Conservation (phyloP, 257 asterid genomes). For the Eucommia ulmoides region DNA sequence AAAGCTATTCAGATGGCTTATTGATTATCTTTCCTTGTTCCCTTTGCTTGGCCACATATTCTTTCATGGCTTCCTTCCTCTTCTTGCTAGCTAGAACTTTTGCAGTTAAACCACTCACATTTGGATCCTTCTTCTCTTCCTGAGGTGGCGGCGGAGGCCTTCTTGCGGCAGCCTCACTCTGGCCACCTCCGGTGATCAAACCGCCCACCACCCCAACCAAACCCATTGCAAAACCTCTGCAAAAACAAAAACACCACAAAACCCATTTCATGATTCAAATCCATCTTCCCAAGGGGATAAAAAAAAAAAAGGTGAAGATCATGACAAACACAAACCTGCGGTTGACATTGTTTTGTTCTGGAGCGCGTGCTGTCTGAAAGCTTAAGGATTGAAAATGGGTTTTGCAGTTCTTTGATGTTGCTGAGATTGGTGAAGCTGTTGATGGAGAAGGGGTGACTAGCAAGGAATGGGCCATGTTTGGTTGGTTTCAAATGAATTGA, state of each 20-base stretch:
- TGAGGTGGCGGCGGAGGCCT: conserved; percentile 86
- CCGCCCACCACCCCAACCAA: conserved; percentile 35
- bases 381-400: conserved; percentile 11
- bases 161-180: conserved; percentile 51
- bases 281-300: neutral
- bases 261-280: neutral
- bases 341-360: conserved; percentile 13
- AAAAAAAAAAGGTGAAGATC: neutral
- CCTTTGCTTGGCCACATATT: conserved; percentile 42
- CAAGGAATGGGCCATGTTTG: conserved; percentile 30
- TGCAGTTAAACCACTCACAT: conserved; percentile 49
- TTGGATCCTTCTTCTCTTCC: conserved; percentile 73
- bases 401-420: conserved; percentile 20
- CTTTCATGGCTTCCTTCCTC: conserved; percentile 88
- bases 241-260: neutral
- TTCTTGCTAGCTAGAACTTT: conserved; percentile 78
- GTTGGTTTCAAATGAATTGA: conserved; percentile 19
- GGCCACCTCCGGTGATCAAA: conserved; percentile 17
- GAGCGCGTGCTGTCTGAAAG: conserved; percentile 12
- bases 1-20: too few relatives aligned
- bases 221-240: conserved; percentile 52
- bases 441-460: too few relatives aligned
- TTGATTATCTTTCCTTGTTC: conserved; percentile 43
- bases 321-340: conserved; percentile 33
- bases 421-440: conserved; percentile 23